Percentiles rank a stretch among this genome's conserved stretches.
These are phyloP conservation scores for Pseudogymnoascus sp. DNA, from an alignment of 2,329 filamentous ascomycete species.

Conservation along the genomic window DNA sequence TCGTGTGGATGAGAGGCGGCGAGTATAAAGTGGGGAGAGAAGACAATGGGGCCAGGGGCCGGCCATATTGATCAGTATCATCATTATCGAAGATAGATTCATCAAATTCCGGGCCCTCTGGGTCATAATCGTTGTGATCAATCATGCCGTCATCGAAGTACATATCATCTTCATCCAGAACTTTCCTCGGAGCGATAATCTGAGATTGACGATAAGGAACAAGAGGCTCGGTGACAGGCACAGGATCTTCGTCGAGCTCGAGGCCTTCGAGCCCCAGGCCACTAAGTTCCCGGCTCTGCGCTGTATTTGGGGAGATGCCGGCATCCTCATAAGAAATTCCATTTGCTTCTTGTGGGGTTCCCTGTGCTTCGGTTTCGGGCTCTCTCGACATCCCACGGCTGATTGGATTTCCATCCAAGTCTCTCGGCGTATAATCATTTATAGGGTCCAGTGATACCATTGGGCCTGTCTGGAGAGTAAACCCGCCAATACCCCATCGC, in stretches of 20 bases:
- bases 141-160: constrained; percentile 62
- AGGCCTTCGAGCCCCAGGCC: background rate
- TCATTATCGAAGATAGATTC: constrained; percentile 68
- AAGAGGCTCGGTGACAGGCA: constrained; percentile 24
- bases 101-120: constrained; percentile 56
- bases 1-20: constrained; percentile 21
- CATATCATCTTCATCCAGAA: constrained; percentile 51
- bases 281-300: background rate
- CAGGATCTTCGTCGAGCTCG: background rate
- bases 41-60: constrained; percentile 40
- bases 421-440: constrained; percentile 52
- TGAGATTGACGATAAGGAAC: background rate
- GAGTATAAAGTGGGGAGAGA: constrained; percentile 27
- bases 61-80: constrained; percentile 56
- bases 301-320: background rate
- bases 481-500: constrained; percentile 21
- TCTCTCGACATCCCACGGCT: constrained; percentile 51
- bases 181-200: background rate
- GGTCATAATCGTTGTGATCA: constrained; percentile 39
- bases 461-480: constrained; percentile 29
- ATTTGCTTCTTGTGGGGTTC: background rate
- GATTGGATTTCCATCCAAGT: constrained; percentile 49
- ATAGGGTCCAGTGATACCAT: constrained; percentile 47
- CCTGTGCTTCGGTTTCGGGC: constrained; percentile 24
- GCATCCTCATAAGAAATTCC: background rate